Evolutionary conservation across 2,329 filamentous ascomycete genomes (phyloP).

Genomic region (Stagonosporopsis cucurbitacearum): DNA sequence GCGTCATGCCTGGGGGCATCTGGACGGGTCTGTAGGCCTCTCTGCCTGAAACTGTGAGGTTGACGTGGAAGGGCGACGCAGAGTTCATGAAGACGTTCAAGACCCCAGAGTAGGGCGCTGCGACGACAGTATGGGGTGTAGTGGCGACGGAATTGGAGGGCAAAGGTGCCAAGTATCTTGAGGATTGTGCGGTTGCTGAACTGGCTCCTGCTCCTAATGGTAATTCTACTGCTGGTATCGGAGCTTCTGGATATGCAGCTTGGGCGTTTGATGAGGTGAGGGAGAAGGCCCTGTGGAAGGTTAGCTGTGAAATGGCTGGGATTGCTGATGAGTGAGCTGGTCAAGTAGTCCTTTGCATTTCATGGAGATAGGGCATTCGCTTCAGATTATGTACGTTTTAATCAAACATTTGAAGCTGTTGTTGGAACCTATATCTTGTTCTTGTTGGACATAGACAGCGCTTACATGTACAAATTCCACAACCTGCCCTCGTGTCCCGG

Average conservation of each 20-base stretch:
- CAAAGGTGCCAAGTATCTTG: neutral
- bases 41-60: neutral
- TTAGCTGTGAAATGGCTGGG: neutral
- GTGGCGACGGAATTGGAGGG: conserved; percentile 49
- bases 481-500: neutral
- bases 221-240: neutral
- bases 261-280: neutral
- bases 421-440: no score
- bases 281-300: neutral
- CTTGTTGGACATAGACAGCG: no score
- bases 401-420: no score
- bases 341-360: neutral
- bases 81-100: conserved; percentile 21
- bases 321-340: neutral
- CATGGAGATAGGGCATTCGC: neutral
- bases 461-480: neutral
- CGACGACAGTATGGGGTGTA: conserved; percentile 47
- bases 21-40: neutral
- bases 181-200: neutral
- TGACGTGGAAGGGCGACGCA: neutral
- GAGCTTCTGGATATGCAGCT: neutral
- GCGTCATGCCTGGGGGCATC: conserved; percentile 8
- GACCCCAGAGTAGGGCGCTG: conserved; percentile 46
- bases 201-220: neutral
- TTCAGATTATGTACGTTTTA: neutral